phyloP scores from a whole-genome alignment of 257 asterid genomes.

The Paraleonurus japonicus region DNA sequence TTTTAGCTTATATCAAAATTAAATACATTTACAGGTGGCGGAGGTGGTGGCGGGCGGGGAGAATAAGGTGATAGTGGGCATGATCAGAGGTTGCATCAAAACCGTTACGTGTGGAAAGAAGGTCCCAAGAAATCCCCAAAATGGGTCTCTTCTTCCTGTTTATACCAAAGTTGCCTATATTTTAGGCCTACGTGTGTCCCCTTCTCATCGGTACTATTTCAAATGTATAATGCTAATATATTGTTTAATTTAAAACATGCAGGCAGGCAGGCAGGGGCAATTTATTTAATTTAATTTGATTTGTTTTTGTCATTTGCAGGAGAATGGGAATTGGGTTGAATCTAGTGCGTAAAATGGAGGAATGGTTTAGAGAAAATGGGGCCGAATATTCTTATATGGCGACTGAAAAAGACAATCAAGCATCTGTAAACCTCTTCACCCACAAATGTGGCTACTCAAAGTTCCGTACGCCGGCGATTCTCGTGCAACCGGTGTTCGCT shows the following conservation, averaged over 20 bases:
- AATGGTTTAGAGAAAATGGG: constrained; percentile 73
- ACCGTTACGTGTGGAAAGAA: constrained; percentile 80
- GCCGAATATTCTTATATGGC: constrained; percentile 89
- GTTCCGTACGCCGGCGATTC: constrained; percentile 75
- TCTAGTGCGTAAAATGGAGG: constrained; percentile 58
- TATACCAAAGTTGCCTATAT: constrained; percentile 78
- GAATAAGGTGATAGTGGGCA: constrained; percentile 57
- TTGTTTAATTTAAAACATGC: constrained; percentile 8
- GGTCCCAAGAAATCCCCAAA: constrained; percentile 30
- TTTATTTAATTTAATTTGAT: background rate
- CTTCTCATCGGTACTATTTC: constrained; percentile 64
- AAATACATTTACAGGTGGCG: constrained; percentile 49
- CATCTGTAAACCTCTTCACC: constrained; percentile 72
- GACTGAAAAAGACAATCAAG: constrained; percentile 80
- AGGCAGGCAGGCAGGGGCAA: constrained; percentile 4
- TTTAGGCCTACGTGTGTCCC: constrained; percentile 93
- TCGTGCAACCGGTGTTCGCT: constrained; percentile 83
- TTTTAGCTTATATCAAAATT: too few relatives aligned
- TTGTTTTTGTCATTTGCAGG: constrained; percentile 38
- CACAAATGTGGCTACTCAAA: constrained; percentile 70
- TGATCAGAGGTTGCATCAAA: constrained; percentile 84
- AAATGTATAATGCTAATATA: too few relatives aligned
- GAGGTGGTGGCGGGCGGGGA: constrained; percentile 53
- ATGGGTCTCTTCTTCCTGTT: constrained; percentile 39
- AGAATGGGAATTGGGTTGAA: constrained; percentile 80